phyloP scores from a whole-genome alignment of 495 filamentous ascomycete species.

The Sporormia fimetaria region DNA sequence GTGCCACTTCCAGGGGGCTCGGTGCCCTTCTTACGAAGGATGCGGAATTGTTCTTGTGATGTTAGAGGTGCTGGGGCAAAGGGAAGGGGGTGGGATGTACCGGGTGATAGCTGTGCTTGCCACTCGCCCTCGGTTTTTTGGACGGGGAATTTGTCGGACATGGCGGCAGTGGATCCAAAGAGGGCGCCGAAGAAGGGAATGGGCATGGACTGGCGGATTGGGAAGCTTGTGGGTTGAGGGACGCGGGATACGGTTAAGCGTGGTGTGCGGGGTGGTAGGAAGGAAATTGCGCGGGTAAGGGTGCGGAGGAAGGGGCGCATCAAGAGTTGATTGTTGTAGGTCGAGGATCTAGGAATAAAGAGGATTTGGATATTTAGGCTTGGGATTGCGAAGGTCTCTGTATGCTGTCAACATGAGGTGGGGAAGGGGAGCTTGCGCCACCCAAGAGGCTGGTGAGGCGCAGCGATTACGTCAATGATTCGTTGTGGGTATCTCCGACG shows the following conservation, averaged over 20 bases:
- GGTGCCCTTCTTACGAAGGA: conserved; percentile 84
- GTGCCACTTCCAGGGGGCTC: conserved; percentile 67
- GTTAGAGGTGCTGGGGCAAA: not conserved
- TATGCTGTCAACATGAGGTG: conserved; percentile 3
- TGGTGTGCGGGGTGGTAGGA: conserved; percentile 17
- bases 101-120: conserved; percentile 68
- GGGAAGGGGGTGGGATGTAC: conserved; percentile 35
- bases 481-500: too few relatives aligned
- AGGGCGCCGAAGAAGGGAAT: conserved; percentile 69
- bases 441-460: not conserved
- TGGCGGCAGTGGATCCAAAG: conserved; percentile 50
- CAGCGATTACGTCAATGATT: too few relatives aligned
- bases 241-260: conserved; percentile 1
- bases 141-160: conserved; percentile 53
- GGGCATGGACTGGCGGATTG: conserved; percentile 47
- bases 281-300: conserved; percentile 42
- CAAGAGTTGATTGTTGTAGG: conserved; percentile 11
- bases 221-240: conserved; percentile 17
- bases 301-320: conserved; percentile 48
- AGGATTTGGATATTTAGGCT: not conserved
- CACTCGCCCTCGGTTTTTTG: conserved; percentile 75
- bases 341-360: not conserved
- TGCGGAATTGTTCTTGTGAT: conserved; percentile 73
- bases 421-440: conserved; percentile 15
- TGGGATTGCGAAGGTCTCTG: conserved; percentile 15